Evolutionary conservation across 2,329 filamentous ascomycete species (phyloP), one percentile per base, ranked within the genome.

Genomic region (Mycocentrospora acerina): DNA sequence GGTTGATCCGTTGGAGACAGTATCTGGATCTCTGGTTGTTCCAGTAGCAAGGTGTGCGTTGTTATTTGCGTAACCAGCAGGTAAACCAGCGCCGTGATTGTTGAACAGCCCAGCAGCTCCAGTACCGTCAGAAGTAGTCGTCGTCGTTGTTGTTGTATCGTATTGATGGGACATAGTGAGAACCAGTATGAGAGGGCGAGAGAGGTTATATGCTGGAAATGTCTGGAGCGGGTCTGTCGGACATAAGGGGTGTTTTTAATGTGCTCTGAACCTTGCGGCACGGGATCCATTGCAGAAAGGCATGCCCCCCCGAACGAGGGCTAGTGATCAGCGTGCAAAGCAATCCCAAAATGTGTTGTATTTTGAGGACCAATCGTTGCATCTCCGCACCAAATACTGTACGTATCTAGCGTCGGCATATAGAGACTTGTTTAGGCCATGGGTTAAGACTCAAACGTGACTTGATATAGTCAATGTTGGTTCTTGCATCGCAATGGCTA

Each of bases 1-100:
- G 11, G 53, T 57, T 19, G 55, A 55, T 11, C 53, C 53, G 14
- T 53, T 53, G 18, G 55, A 57, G 16, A 58, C 42, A 27, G 55
- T 58, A 28, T 58, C 53, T 14, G 30, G 51, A 40, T 58, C 53
- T 16, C 51, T 38, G 32, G 53, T 42, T 24, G 53, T 52, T 14
- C 47, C 31, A 12, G 47, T 42, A 14, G 40, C 44, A n/a, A 50
- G 40, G 22, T 47, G 40, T 28, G 37, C 30, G 36, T 50, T 50
- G 38, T 47, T 47, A 36, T 41, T 44, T 24, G 39, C 32, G 29
- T 43, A 8, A 18, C 36, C 24, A 22, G 34, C 40, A 32, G 42
- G 44, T 50, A 55, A 53, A 46, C 35, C 33, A 35, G 37, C 39
- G n/a, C 29, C 35, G 44, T 50, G 35, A 31, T 49, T 48, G 29